Percentiles rank a stretch among this genome's conserved stretches.
These are phyloP conservation scores for Cladosporium sp. DNA, from an alignment of 2,329 filamentous ascomycete species.

Conservation along the genomic window DNA sequence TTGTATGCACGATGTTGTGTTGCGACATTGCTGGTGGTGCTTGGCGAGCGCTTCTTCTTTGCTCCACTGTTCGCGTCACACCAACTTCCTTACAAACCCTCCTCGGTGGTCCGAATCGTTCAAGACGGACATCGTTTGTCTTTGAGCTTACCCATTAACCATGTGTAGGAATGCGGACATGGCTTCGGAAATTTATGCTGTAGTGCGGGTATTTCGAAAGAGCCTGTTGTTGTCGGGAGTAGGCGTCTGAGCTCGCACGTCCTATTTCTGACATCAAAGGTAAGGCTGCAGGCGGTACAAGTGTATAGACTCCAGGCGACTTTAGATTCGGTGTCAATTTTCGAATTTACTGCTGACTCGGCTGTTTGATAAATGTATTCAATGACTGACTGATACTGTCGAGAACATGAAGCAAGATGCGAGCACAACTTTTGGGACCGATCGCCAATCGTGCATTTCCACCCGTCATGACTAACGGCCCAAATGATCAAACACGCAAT, in stretches of 20 bases:
- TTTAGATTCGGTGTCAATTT: neutral
- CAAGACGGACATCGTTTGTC: neutral
- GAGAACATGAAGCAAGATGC: neutral
- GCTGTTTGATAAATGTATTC: neutral
- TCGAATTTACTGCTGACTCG: neutral
- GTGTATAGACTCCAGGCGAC: neutral
- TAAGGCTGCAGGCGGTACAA: neutral
- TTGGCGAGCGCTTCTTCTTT: neutral
- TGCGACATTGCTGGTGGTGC: neutral
- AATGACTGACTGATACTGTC: neutral
- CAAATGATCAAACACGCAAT: neutral
- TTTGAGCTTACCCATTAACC: neutral
- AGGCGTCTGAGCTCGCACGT: neutral
- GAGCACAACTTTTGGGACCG: neutral
- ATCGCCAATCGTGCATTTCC: neutral
- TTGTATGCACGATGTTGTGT: neutral
- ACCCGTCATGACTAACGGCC: neutral
- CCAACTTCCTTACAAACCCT: neutral
- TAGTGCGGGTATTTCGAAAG: neutral
- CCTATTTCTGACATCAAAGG: neutral
- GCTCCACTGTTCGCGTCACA: neutral
- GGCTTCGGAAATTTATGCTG: neutral
- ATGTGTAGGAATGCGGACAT: neutral
- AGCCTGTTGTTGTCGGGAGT: neutral
- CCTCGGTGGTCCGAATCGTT: neutral